Evolutionary conservation across 768 basidiomycete species (phyloP), one percentile per base, ranked within the genome.

Genomic region (Lactarius psammicola): DNA sequence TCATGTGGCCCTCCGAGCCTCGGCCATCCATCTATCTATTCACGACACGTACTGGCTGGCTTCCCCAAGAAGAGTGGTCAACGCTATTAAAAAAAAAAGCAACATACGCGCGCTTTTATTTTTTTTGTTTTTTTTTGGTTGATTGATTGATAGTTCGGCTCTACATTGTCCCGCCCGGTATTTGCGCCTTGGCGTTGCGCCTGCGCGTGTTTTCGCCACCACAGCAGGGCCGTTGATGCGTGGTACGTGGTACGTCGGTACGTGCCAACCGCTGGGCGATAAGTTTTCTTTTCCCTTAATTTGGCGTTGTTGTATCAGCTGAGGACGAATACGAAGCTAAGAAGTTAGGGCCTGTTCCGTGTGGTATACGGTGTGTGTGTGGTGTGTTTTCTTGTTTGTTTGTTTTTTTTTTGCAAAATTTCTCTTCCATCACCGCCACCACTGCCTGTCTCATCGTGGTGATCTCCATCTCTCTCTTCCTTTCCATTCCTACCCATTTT

Each of bases 151-250:
- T 26, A 51, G 26, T 26, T 17, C 49, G 49, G 49, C 49, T 49
- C 23, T 51, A 51, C 26, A 51, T 51, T 26, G 11, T 26, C 11
- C 49, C 49, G 49, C 26, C 23, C 23, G 23, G 5, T 49, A n/a
- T 49, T 49, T 49, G 15, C 49, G 23, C 46, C 23, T 8, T 46
- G 1, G 10, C 11, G 11, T 26, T 49, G 54, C 54, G 53, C 31
- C 20, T 10, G 42, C 30, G 40, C 58, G 34, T n/a, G 33, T 53
- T 40, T 20, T 56, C 26, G 23, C 49, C 18, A 51, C 49, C 17
- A 56, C 59, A 60, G 64, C 64, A 55, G 64, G 60, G 64, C 64
- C 42, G 64, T 65, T 56, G 42, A 31, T 30, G 60, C 64, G 55
- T 65, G 64, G 59, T 36, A 10, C 42, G 18, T 42, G 44, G 33